Conservation (phyloP, 768 basidiomycete species). For the Candolleomyces efflorescens region DNA sequence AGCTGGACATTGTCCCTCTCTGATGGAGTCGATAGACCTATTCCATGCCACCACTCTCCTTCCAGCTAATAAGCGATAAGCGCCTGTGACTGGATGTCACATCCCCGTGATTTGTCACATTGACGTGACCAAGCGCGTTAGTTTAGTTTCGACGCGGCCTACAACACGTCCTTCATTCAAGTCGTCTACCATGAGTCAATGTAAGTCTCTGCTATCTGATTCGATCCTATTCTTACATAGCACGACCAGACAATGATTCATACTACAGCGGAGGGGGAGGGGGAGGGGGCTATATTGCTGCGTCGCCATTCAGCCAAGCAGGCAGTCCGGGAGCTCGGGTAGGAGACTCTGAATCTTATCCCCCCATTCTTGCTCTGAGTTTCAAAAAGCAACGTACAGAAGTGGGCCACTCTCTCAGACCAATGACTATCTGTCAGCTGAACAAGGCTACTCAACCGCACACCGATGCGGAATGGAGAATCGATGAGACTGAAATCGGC, state of each 20-base stretch:
- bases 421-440: conserved; percentile 77
- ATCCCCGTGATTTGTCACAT: no score
- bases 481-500: conserved; percentile 78
- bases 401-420: conserved; percentile 37
- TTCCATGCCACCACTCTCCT: no score
- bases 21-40: no score
- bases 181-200: conserved; percentile 3
- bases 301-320: background rate
- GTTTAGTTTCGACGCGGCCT: background rate
- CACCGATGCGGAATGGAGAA: conserved; percentile 82
- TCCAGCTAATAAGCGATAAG: no score
- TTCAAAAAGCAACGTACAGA: background rate
- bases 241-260: background rate
- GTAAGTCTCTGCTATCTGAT: background rate
- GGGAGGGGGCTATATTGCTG: conserved; percentile 3
- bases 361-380: background rate
- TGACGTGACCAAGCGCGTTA: no score
- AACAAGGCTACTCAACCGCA: conserved; percentile 75
- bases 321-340: background rate
- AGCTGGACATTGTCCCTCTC: no score
- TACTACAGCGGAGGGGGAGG: conserved; percentile 3
- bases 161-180: background rate
- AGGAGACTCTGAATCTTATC: background rate
- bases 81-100: no score
- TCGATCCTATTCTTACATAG: background rate